Base-by-base conservation (phyloP, 192 early-diverging fungal species). In the Backusella luteola region DNA sequence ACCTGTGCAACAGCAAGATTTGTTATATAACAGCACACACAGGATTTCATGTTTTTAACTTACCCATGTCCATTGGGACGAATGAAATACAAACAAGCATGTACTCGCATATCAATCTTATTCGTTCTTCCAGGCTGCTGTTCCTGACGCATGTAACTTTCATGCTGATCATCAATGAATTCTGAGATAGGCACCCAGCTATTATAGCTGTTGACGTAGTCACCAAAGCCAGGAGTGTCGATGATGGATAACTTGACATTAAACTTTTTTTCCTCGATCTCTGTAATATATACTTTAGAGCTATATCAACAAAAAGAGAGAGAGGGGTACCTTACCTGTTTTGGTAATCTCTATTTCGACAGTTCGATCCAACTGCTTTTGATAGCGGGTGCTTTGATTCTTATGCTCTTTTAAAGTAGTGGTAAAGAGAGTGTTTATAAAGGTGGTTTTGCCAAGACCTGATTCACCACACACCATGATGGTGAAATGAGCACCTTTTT, bases 311-410 rank as follows among this genome's bases (percentile, higher is more conserved):
- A n/a, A 49, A 6, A 49, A 49, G 6, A 49, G 19, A 19, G 19
- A 17, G 14, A 5, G 15, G 46, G 19, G 26, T 26, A 63, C 21
- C 32, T 79, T 83, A 92, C 93, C 97, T 76, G 98, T 96, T 81
- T 97, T 94, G 80, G 96, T 95, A 78, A 99, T 95, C 81, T 96
- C 97, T 87, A 99, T 98, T 82, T 97, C 92, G 73, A 99, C 97
- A 52, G 97, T 99, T 80, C 93, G 90, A 79, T 98, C 95, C 38
- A 95, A 83, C 87, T 97, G 92, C 87, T 97, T 95, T 80, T 92
- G 88, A 88, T 91, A 91, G 70, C 97, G 94, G 34, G 88, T 83
- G 12, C 63, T 56, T 38, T 66, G 46, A 38, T 76, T 78, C 53
- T 80, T 74, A 35, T 76, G 73, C 3, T 83, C 67, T 12, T 83